Evolutionary conservation across 202 grass and related monocot species (phyloP).

Genomic region (Dendrocalamus latiflorus): DNA sequence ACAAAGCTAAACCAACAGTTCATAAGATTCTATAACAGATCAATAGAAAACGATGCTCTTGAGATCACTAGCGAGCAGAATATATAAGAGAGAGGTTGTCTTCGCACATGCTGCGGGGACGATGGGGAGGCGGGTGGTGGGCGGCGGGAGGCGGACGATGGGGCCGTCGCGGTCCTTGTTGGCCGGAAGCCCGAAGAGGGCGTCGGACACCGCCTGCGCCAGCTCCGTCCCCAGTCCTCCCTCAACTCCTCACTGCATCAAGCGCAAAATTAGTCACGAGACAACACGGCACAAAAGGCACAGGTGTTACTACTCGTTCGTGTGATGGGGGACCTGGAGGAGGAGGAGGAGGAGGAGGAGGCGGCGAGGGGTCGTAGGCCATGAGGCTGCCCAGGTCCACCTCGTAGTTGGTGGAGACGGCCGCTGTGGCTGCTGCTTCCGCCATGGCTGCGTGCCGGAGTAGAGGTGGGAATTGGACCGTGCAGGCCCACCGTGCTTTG

Average conservation of each 20-base stretch:
- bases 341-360: constrained; percentile 13
- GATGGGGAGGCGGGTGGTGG: constrained; percentile 43
- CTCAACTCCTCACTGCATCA: constrained; percentile 52
- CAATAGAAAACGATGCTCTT: background rate
- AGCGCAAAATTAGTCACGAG: background rate
- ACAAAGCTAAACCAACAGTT: background rate
- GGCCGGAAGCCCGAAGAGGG: constrained; percentile 65
- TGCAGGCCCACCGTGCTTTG: no score
- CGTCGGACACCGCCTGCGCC: constrained; percentile 71
- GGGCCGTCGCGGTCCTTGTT: constrained; percentile 66
- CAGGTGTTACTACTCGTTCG: background rate
- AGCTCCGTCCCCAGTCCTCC: constrained; percentile 59
- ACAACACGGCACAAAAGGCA: background rate
- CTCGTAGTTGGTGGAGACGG: constrained; percentile 29
- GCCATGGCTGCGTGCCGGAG: constrained; percentile 13
- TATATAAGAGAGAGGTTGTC: background rate
- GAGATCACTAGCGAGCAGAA: background rate
- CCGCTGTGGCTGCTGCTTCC: background rate
- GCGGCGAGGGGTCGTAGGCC: constrained; percentile 63
- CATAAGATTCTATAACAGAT: background rate
- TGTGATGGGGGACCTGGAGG: constrained; percentile 33
- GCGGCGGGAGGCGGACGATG: constrained; percentile 54
- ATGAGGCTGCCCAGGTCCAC: constrained; percentile 79
- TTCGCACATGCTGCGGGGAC: constrained; percentile 56
- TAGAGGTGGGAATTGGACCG: no score